Evolutionary conservation across 2,329 filamentous ascomycete genomes (phyloP).

Genomic region (Venturia pyrina): DNA sequence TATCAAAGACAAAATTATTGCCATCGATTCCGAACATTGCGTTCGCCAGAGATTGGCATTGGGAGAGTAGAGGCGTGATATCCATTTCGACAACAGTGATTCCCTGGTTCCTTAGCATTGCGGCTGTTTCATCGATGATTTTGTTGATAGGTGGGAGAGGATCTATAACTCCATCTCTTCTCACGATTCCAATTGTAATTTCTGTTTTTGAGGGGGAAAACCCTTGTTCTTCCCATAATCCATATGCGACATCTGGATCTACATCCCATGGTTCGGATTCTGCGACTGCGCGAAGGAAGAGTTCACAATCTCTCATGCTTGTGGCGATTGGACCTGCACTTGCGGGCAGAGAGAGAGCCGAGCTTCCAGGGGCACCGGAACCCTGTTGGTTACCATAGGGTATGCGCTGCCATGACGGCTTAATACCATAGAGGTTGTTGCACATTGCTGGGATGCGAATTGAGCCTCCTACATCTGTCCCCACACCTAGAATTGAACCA

Average conservation of each 20-base stretch:
- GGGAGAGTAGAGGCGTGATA: slow-evolving; percentile 40
- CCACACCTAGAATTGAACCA: slow-evolving; percentile 41
- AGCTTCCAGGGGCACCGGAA: slow-evolving; percentile 35
- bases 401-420: slow-evolving; percentile 36
- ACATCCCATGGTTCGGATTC: slow-evolving; percentile 41
- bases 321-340: slow-evolving; percentile 38
- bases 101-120: slow-evolving; percentile 24
- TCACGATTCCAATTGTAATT: slow-evolving; percentile 38
- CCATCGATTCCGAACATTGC: slow-evolving; percentile 51
- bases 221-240: slow-evolving; percentile 26
- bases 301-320: slow-evolving; percentile 40
- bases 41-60: slow-evolving; percentile 47
- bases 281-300: slow-evolving; percentile 45
- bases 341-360: slow-evolving; percentile 34
- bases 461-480: slow-evolving; percentile 45
- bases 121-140: slow-evolving; percentile 36
- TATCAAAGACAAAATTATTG: slow-evolving; percentile 44
- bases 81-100: slow-evolving; percentile 51
- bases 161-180: slow-evolving; percentile 39
- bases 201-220: slow-evolving; percentile 18
- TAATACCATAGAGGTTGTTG: slow-evolving; percentile 39
- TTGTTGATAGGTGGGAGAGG: slow-evolving; percentile 42
- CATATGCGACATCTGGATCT: slow-evolving; percentile 34
- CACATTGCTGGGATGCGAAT: slow-evolving; percentile 43
- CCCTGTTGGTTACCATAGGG: slow-evolving; percentile 44